phyloP scores from a whole-genome alignment of 2,329 filamentous ascomycete genomes.

The Trichoderma breve region DNA sequence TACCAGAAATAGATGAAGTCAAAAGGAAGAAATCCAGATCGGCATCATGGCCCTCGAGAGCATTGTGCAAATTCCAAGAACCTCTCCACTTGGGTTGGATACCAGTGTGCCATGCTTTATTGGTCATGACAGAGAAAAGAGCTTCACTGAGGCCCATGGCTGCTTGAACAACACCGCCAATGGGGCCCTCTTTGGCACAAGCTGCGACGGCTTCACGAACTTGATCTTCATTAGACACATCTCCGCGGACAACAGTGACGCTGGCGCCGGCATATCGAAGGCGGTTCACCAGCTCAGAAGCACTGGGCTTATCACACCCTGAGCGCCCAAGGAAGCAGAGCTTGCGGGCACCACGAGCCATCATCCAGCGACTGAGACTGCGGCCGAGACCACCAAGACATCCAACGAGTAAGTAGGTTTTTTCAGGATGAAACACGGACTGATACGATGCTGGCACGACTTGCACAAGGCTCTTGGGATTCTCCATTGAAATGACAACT shows the following conservation, averaged over 20 bases:
- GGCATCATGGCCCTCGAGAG: neutral
- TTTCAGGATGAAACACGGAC: slow-evolving; percentile 22
- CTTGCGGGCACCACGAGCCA: slow-evolving; percentile 30
- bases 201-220: slow-evolving; percentile 28
- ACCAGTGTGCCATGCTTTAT: slow-evolving; percentile 30
- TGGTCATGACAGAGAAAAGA: slow-evolving; percentile 36
- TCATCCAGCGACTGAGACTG: slow-evolving; percentile 32
- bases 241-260: slow-evolving; percentile 33
- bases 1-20: slow-evolving; percentile 33
- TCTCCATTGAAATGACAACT: slow-evolving; percentile 36
- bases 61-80: slow-evolving; percentile 35
- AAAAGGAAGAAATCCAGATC: slow-evolving; percentile 39
- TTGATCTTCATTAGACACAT: slow-evolving; percentile 31
- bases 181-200: slow-evolving; percentile 26
- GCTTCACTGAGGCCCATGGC: slow-evolving; percentile 40
- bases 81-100: slow-evolving; percentile 34
- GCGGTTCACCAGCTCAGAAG: slow-evolving; percentile 22
- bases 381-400: slow-evolving; percentile 35
- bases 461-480: slow-evolving; percentile 6
- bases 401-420: slow-evolving; percentile 27
- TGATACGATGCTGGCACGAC: neutral
- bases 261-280: slow-evolving; percentile 29
- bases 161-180: slow-evolving; percentile 42
- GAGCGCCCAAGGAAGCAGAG: slow-evolving; percentile 27
- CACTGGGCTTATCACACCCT: slow-evolving; percentile 28